phyloP scores from a whole-genome alignment of 805 yeast genomes.

The Hanseniaspora singularis region DNA sequence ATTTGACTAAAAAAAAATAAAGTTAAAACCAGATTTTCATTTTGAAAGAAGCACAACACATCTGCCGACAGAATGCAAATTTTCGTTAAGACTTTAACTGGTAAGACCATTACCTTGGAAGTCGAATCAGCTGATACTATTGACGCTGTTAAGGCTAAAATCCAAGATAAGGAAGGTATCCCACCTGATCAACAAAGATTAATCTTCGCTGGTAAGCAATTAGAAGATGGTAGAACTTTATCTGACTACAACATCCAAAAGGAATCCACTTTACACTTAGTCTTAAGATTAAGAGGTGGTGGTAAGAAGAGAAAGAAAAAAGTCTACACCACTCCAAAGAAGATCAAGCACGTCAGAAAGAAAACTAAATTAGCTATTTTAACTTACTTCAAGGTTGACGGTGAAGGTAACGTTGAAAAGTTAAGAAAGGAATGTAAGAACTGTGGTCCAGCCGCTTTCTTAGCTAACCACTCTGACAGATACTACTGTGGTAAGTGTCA shows the following conservation, averaged over 20 bases:
- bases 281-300: constrained; percentile 97
- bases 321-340: constrained; percentile 99
- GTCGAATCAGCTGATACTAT: constrained; percentile 96
- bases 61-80: constrained; percentile 71
- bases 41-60: constrained; percentile 29
- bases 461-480: constrained; percentile 98
- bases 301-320: constrained; percentile 99
- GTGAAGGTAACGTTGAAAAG: constrained; percentile 96
- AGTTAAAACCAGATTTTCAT: constrained; percentile 13
- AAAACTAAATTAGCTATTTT: constrained; percentile 98
- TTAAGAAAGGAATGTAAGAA: constrained; percentile 96
- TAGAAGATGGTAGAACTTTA: constrained; percentile 91
- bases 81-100: constrained; percentile 98
- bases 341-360: constrained; percentile 99
- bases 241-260: constrained; percentile 97
- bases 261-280: constrained; percentile 93
- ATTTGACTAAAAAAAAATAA: no score
- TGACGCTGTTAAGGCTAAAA: constrained; percentile 92
- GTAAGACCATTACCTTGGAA: constrained; percentile 97
- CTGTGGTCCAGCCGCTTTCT: constrained; percentile 99
- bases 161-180: constrained; percentile 94
- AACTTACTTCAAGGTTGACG: constrained; percentile 98
- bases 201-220: constrained; percentile 95
- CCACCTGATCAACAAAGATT: constrained; percentile 97
- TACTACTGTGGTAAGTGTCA: constrained; percentile 99